phyloP scores from a whole-genome alignment of 495 filamentous ascomycete genomes.

The Penicillium lagena region DNA sequence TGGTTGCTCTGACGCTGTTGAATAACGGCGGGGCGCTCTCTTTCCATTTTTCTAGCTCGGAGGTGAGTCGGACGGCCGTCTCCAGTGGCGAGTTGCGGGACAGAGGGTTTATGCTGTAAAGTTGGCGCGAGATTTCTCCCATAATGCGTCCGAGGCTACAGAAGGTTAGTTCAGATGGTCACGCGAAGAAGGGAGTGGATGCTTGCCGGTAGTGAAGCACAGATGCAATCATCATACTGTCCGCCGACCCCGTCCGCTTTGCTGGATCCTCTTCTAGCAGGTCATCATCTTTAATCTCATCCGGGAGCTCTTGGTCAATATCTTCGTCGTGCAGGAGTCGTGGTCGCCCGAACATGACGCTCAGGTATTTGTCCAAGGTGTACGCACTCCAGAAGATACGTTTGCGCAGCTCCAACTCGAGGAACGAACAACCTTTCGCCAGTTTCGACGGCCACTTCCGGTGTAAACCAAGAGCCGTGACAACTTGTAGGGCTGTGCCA shows the following conservation, averaged over 20 bases:
- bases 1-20: constrained; percentile 36
- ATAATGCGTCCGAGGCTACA: constrained; percentile 36
- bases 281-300: constrained; percentile 48
- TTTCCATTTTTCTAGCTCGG: constrained; percentile 34
- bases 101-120: constrained; percentile 40
- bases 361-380: constrained; percentile 52
- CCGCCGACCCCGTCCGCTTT: constrained; percentile 22
- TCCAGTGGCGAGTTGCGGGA: constrained; percentile 34
- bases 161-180: not conserved
- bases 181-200: not conserved
- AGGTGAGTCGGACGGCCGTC: constrained; percentile 29
- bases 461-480: constrained; percentile 39
- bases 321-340: constrained; percentile 46
- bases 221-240: constrained; percentile 44
- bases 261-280: constrained; percentile 36
- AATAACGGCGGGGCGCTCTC: constrained; percentile 37
- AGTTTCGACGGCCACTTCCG: constrained; percentile 26
- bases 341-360: constrained; percentile 48
- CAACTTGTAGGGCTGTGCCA: constrained; percentile 39
- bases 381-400: constrained; percentile 54
- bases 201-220: constrained; percentile 37
- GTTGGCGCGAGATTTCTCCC: constrained; percentile 39
- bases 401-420: constrained; percentile 40
- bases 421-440: constrained; percentile 22
- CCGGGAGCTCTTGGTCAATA: constrained; percentile 47